Conservation (phyloP, 768 basidiomycete genomes). For the Suillus discolor region DNA sequence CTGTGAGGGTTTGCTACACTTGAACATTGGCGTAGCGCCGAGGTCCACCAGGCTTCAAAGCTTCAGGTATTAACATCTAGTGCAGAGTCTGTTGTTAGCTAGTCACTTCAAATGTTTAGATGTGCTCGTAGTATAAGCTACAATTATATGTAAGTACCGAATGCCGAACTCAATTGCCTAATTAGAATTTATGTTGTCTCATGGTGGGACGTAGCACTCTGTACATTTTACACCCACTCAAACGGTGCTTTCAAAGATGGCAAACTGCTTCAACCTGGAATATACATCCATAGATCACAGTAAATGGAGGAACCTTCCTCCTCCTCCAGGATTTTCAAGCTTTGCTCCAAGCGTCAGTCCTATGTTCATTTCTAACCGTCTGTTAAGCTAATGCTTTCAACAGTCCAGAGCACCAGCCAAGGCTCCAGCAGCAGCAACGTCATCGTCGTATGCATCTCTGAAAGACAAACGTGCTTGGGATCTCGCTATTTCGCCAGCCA, state of each 20-base stretch:
- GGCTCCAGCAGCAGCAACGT: conserved; percentile 32
- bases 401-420: conserved; percentile 48
- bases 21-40: background rate
- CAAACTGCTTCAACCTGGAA: conserved; percentile 25
- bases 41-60: background rate
- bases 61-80: background rate
- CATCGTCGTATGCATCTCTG: conserved; percentile 60
- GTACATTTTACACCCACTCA: background rate
- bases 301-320: conserved; percentile 63
- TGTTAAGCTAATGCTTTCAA: background rate
- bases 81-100: background rate
- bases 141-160: background rate
- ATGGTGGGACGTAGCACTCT: background rate
- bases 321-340: conserved; percentile 70
- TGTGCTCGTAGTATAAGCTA: no score
- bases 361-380: background rate
- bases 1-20: background rate
- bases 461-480: conserved; percentile 88
- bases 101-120: background rate
- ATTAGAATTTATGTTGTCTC: background rate
- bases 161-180: background rate
- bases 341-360: conserved; percentile 30
- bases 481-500: conserved; percentile 80
- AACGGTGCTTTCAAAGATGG: background rate
- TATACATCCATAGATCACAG: conserved; percentile 34